These are phyloP conservation scores for Dictyostelium intermedium DNA, from an alignment of 78 protist genomes.

Conservation along the genomic window DNA sequence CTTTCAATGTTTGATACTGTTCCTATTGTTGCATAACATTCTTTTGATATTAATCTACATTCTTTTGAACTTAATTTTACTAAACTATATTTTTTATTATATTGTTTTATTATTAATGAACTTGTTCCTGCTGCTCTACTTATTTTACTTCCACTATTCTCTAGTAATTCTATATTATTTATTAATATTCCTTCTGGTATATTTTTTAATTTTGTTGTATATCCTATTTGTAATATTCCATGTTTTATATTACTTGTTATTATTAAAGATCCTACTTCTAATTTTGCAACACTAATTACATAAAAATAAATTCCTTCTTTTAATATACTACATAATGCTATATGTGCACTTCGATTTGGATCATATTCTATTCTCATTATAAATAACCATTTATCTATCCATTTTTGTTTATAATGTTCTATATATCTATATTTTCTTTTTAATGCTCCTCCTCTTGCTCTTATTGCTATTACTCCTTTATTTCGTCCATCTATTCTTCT, in stretches of 20 bases:
- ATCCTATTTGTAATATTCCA: neutral
- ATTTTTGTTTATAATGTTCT: conserved; percentile 1
- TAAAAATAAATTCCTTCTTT: too few relatives aligned
- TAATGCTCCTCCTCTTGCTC: conserved; percentile 6
- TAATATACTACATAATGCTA: too few relatives aligned
- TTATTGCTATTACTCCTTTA: neutral
- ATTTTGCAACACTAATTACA: neutral
- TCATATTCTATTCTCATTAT: too few relatives aligned
- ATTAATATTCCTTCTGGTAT: neutral
- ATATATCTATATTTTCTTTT: conserved; percentile 20
- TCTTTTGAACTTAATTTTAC: conserved; percentile 25
- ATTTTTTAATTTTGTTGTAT: neutral
- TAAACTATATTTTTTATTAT: conserved; percentile 25
- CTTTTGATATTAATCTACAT: conserved; percentile 1
- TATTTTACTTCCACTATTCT: neutral
- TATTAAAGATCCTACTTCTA: neutral
- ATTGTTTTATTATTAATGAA: neutral
- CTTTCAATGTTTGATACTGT: neutral
- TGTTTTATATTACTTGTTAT: neutral
- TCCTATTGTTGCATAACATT: conserved; percentile 30
- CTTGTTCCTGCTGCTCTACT: conserved; percentile 27
- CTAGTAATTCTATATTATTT: neutral
- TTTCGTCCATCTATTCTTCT: neutral
- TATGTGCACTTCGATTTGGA: too few relatives aligned
- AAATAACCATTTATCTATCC: too few relatives aligned